Evolutionary conservation across 306 rosid species (phyloP), one percentile per base, ranked within the genome.

Genomic region (Quercus ilex): DNA sequence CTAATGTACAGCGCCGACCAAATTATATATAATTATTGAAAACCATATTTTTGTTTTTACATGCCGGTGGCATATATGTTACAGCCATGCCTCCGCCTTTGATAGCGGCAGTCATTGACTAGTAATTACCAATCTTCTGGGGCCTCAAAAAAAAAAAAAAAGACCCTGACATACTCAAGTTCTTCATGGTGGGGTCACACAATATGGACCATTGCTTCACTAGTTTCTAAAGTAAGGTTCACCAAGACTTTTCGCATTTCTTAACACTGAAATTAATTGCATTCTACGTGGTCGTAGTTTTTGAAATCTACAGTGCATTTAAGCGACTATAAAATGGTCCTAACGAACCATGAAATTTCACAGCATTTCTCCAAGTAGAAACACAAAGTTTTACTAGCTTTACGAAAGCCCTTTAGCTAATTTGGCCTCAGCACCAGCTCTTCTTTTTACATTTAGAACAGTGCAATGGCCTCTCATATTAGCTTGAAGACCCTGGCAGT

Each of bases 401-500:
- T 17, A 3, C 30, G 43, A 46, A 69, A 74, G 49, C 25, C 64
- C 67, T 75, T 13, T 25, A 78, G 78, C 69, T 78, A 35, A 9
- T 46, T 85, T 63, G 71, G 81, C 69, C 77, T 56, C 6, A 55
- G 18, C 74, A 49, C 53, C 71, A 55, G 46, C 12, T 35, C 68
- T 18, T 64, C 21, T 58, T 23, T 31, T 33, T 53, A 3, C 70
- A 69, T 51, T 57, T 25, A 43, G 17, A 68, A n/a, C 53, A 0
- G 26, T 9, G 28, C 51, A 69, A 88, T 90, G 92, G 91, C 91
- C 83, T 25, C 85, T 18, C 41, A 35, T 35, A 71, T 75, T 77
- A 70, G 86, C 85, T 83, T 84, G 49, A 75, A 19, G 65, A 69
- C 75, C 79, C 79, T 92, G 46, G 78, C 76, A 3, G 38, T 86